A percentile compares a stretch with the other conserved stretches of the same genome.
These are phyloP conservation scores for Neohortaea acidophila DNA, from an alignment of 495 filamentous ascomycete species.

Conservation along the genomic window DNA sequence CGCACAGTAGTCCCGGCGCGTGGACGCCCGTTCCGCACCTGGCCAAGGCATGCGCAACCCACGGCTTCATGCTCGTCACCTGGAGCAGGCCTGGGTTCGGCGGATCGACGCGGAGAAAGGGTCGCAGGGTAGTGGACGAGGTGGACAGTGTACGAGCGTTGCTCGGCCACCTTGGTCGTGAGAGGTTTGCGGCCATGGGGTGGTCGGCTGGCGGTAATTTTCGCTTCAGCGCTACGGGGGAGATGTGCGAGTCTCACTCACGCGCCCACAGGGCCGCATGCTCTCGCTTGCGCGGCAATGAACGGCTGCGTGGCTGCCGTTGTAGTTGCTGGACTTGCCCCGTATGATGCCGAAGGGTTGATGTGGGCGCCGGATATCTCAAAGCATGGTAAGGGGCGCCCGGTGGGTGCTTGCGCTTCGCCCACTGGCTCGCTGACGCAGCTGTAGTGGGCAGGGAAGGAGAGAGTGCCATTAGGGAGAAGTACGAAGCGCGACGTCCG, in stretches of 20 bases:
- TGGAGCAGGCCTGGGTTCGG: slow-evolving; percentile 14
- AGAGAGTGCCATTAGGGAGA: slow-evolving; percentile 8
- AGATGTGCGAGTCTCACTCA: too few relatives aligned
- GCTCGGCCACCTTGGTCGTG: slow-evolving; percentile 8
- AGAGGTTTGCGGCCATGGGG: slow-evolving; percentile 8
- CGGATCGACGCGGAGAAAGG: slow-evolving; percentile 7
- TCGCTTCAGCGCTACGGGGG: too few relatives aligned
- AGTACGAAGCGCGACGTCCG: slow-evolving; percentile 1
- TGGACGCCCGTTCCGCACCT: slow-evolving; percentile 5
- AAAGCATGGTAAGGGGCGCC: too few relatives aligned
- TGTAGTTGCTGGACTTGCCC: slow-evolving; percentile 10
- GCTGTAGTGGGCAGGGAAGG: slow-evolving; percentile 15
- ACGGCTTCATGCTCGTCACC: slow-evolving; percentile 7
- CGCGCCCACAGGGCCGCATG: slow-evolving; percentile 16
- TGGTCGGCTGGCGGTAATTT: slow-evolving; percentile 19
- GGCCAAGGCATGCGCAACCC: slow-evolving; percentile 5
- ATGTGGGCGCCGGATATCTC: too few relatives aligned
- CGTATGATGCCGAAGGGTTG: slow-evolving; percentile 14
- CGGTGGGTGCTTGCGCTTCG: too few relatives aligned
- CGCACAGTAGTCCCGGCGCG: slow-evolving; percentile 12
- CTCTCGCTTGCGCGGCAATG: slow-evolving; percentile 13
- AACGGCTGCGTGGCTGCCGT: slow-evolving; percentile 8
- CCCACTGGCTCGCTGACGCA: slow-evolving; percentile 12
- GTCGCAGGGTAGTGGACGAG: slow-evolving; percentile 6
- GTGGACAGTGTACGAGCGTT: slow-evolving; percentile 9